A percentile compares a stretch with the other conserved stretches of the same genome.
Conservation (phyloP, 352 stramenopile species). For the Ophiocytium majus region DNA sequence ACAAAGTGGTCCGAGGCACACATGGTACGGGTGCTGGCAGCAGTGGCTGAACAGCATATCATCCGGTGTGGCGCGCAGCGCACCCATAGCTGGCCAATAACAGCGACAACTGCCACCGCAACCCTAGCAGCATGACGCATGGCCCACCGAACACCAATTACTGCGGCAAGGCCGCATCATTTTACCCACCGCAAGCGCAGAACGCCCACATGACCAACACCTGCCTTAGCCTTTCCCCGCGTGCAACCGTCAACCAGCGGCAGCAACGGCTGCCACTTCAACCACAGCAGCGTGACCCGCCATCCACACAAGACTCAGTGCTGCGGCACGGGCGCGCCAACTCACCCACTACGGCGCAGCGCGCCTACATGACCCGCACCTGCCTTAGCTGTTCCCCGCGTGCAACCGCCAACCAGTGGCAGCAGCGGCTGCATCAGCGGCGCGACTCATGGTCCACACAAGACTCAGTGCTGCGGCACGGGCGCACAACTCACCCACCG, state of each 20-base stretch:
- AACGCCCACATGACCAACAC: background rate
- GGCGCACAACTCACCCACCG: constrained; percentile 6
- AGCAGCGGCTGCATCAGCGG: background rate
- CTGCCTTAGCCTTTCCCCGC: background rate
- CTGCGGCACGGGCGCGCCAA: background rate
- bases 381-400: background rate
- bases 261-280: background rate
- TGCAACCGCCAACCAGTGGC: background rate
- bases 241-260: background rate
- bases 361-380: background rate
- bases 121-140: too few relatives aligned
- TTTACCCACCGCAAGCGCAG: too few relatives aligned
- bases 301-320: background rate
- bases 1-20: too few relatives aligned
- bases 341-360: background rate
- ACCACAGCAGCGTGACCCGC: background rate
- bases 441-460: background rate
- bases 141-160: too few relatives aligned
- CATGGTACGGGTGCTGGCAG: too few relatives aligned
- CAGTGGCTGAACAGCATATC: too few relatives aligned
- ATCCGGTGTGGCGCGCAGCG: too few relatives aligned
- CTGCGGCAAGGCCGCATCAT: too few relatives aligned
- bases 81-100: too few relatives aligned
- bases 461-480: background rate
- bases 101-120: too few relatives aligned